phyloP scores from a whole-genome alignment of 148 eudicot genomes.

The Rhododendron ferrugineum region DNA sequence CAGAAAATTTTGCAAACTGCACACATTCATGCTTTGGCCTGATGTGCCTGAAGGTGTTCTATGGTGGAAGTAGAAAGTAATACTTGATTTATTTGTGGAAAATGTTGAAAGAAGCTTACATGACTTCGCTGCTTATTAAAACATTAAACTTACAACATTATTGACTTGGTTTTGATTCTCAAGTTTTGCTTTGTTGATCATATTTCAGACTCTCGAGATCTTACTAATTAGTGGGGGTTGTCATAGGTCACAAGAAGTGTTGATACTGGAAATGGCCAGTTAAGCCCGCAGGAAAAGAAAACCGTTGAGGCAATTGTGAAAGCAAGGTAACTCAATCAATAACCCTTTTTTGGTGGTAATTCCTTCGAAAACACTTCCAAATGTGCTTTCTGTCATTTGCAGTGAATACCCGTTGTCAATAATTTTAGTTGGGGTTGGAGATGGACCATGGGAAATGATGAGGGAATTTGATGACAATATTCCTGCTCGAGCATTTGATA shows the following conservation, averaged over 20 bases:
- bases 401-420: constrained; percentile 50
- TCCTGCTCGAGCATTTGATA: constrained; percentile 55
- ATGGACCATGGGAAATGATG: constrained; percentile 68
- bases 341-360: not conserved
- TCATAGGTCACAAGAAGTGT: constrained; percentile 56
- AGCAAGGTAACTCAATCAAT: constrained; percentile 39
- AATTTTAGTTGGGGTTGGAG: constrained; percentile 54
- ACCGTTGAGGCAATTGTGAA: constrained; percentile 56
- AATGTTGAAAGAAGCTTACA: not conserved
- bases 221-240: not conserved
- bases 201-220: not conserved
- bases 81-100: not conserved
- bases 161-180: not conserved
- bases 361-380: not conserved
- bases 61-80: not conserved
- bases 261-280: constrained; percentile 41
- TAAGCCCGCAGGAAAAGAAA: constrained; percentile 43
- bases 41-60: not conserved
- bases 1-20: not conserved
- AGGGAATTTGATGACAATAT: constrained; percentile 55
- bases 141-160: not conserved
- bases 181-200: constrained; percentile 1
- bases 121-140: not conserved
- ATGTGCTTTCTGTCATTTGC: constrained; percentile 12
- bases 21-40: not conserved